These are phyloP conservation scores for Coniochaeta ligniaria DNA, from an alignment of 2,329 filamentous ascomycete species.

Conservation along the genomic window DNA sequence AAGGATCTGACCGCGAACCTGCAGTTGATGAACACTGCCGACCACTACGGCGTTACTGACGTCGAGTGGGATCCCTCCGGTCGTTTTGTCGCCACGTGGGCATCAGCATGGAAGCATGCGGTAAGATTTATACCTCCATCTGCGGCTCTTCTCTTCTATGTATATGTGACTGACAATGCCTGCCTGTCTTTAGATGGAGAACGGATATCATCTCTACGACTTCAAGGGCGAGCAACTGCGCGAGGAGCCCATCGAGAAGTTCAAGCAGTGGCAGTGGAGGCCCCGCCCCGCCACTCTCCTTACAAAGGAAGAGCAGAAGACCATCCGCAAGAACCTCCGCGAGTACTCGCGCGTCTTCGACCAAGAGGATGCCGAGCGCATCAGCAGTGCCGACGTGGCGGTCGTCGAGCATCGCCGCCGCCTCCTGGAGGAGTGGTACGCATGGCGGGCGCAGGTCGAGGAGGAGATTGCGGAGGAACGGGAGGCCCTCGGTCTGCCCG, in stretches of 20 bases:
- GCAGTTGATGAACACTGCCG: slow-evolving; percentile 85
- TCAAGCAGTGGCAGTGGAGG: slow-evolving; percentile 96
- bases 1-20: slow-evolving; percentile 94
- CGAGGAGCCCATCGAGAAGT: slow-evolving; percentile 90
- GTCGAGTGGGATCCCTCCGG: slow-evolving; percentile 98
- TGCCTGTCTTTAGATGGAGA: slow-evolving; percentile 70
- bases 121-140: slow-evolving; percentile 48
- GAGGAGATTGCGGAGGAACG: slow-evolving; percentile 68
- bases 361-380: slow-evolving; percentile 88
- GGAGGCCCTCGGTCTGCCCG: slow-evolving; percentile 57
- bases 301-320: slow-evolving; percentile 93
- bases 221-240: slow-evolving; percentile 86
- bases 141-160: not conserved
- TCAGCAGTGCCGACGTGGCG: slow-evolving; percentile 87
- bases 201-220: slow-evolving; percentile 96
- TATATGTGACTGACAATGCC: slow-evolving; percentile 5
- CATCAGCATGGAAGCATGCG: slow-evolving; percentile 90
- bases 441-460: slow-evolving; percentile 71
- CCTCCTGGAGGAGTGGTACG: slow-evolving; percentile 80
- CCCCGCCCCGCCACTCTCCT: slow-evolving; percentile 88
- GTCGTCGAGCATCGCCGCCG: slow-evolving; percentile 82
- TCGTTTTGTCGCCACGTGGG: slow-evolving; percentile 87
- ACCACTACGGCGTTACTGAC: slow-evolving; percentile 97
- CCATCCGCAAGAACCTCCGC: slow-evolving; percentile 94
- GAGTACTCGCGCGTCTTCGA: slow-evolving; percentile 95